These are phyloP conservation scores for Quercus phellos DNA, from an alignment of 331 rosid genomes.

Conservation along the genomic window DNA sequence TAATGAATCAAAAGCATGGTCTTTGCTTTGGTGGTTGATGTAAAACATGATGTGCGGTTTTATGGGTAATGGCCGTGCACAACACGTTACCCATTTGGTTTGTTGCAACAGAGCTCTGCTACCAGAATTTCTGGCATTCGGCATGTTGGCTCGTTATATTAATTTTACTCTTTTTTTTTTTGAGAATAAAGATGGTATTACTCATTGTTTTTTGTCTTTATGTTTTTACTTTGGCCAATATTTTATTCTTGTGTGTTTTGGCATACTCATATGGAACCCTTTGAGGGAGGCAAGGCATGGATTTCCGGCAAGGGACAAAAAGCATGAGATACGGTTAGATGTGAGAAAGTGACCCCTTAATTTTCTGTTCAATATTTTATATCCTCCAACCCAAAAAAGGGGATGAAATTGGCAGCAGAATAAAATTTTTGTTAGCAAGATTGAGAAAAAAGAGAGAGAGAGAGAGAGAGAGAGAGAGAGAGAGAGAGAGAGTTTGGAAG, in stretches of 20 bases:
- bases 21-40: conserved; percentile 22
- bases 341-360: conserved; percentile 49
- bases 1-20: conserved; percentile 13
- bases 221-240: conserved; percentile 29
- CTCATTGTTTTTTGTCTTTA: conserved; percentile 22
- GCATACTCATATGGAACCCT: conserved; percentile 59
- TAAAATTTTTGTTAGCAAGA: conserved; percentile 19
- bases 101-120: conserved; percentile 27
- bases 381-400: conserved; percentile 30
- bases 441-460: neutral
- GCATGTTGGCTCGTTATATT: conserved; percentile 16
- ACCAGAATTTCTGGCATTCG: conserved; percentile 21
- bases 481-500: neutral
- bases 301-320: conserved; percentile 82
- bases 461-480: neutral
- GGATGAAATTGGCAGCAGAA: conserved; percentile 27
- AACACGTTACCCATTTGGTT: conserved; percentile 23
- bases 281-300: conserved; percentile 71
- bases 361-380: conserved; percentile 20
- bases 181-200: neutral
- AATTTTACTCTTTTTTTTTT: neutral
- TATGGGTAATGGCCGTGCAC: conserved; percentile 18
- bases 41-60: conserved; percentile 27
- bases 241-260: conserved; percentile 37
- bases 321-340: conserved; percentile 65